Percentiles rank a stretch among this genome's conserved stretches.
Evolutionary conservation across 306 rosid species (phyloP).

Genomic region (Glycyrrhiza uralensis): DNA sequence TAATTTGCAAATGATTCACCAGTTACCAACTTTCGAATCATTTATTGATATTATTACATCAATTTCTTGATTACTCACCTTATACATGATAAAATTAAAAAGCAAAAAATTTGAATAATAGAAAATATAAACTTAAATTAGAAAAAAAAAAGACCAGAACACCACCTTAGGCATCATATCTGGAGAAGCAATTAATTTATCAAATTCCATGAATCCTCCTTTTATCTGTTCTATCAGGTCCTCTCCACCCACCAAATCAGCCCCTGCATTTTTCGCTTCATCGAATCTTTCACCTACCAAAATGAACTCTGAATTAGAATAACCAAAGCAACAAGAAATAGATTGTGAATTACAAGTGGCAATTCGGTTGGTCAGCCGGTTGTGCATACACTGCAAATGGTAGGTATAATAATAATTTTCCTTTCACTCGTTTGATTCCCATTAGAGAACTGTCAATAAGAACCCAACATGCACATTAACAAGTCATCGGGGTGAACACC

Average conservation of each 20-base stretch:
- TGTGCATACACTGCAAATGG: not conserved
- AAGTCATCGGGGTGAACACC: not conserved
- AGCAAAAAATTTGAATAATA: not conserved
- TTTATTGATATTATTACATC: not conserved
- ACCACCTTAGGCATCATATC: constrained; percentile 99
- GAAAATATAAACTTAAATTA: constrained; percentile 1
- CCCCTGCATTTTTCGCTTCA: constrained; percentile 96
- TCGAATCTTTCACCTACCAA: constrained; percentile 84
- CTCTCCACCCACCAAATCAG: constrained; percentile 98
- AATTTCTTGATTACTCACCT: not conserved
- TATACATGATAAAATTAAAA: too few species aligned
- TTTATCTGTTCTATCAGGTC: constrained; percentile 96
- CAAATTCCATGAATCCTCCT: constrained; percentile 99
- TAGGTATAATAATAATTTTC: not conserved
- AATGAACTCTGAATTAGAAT: constrained; percentile 16
- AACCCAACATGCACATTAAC: not conserved
- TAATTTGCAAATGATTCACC: not conserved
- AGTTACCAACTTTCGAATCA: not conserved
- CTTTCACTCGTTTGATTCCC: not conserved
- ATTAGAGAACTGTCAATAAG: not conserved
- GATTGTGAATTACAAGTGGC: not conserved
- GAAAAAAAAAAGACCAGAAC: constrained; percentile 32
- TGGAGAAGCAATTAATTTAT: constrained; percentile 96
- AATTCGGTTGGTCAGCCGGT: not conserved
- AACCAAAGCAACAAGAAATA: constrained; percentile 14